Evolutionary conservation across 495 filamentous ascomycete genomes (phyloP).

Genomic region (Aspergillus asperescens): DNA sequence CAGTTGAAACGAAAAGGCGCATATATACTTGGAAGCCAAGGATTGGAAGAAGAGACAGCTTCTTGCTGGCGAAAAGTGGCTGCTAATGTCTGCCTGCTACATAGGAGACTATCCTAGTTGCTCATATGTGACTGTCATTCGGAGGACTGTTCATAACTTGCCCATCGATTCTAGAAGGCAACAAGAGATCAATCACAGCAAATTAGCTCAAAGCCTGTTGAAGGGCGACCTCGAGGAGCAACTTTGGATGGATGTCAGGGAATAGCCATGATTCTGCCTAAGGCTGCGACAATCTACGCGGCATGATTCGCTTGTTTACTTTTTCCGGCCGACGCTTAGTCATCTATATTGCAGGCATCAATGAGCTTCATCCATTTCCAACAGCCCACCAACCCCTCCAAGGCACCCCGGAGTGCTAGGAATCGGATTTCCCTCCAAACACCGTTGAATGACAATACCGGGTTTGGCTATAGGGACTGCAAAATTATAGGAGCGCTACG

Average conservation of each 20-base stretch:
- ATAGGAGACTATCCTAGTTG: neutral
- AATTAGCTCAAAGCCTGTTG: neutral
- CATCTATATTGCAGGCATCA: conserved; percentile 1
- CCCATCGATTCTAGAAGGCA: neutral
- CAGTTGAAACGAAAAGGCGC: neutral
- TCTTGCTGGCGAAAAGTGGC: neutral
- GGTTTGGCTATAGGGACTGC: neutral
- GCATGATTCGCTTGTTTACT: neutral
- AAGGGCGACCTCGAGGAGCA: neutral
- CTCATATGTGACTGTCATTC: conserved; percentile 1
- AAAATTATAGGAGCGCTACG: neutral
- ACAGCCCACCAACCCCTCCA: conserved; percentile 15
- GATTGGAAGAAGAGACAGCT: neutral
- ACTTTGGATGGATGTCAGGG: neutral
- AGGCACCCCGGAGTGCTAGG: neutral
- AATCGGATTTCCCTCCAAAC: neutral
- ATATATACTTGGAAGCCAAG: neutral
- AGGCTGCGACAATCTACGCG: neutral
- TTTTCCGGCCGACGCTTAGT: neutral
- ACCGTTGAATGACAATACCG: neutral
- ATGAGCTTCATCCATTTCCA: conserved; percentile 2
- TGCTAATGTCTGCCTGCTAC: conserved; percentile 5
- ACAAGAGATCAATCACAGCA: neutral
- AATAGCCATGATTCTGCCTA: neutral
- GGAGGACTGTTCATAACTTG: neutral